phyloP scores from a whole-genome alignment of 2,329 filamentous ascomycete genomes.

The Xylariales sp. region DNA sequence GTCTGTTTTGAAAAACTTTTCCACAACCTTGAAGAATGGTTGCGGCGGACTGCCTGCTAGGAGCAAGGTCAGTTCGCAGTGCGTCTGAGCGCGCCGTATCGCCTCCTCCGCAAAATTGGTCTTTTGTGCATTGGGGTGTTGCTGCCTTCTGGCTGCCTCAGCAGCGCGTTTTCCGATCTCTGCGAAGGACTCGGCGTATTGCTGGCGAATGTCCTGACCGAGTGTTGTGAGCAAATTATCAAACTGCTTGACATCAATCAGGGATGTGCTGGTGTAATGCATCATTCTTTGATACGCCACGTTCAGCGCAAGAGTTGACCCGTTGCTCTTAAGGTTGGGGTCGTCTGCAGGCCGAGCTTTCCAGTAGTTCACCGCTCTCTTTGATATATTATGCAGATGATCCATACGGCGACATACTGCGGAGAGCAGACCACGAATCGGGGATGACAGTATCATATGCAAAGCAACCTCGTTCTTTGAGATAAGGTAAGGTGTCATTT shows the following conservation, averaged over 20 bases:
- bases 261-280: slow-evolving; percentile 41
- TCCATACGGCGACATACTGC: slow-evolving; percentile 62
- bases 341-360: slow-evolving; percentile 31
- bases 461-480: slow-evolving; percentile 53
- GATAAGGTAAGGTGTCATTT: slow-evolving; percentile 48
- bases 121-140: slow-evolving; percentile 22
- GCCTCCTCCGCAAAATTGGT: slow-evolving; percentile 30
- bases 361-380: slow-evolving; percentile 46
- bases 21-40: slow-evolving; percentile 53
- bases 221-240: slow-evolving; percentile 55
- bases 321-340: slow-evolving; percentile 34
- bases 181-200: slow-evolving; percentile 43
- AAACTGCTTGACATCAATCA: slow-evolving; percentile 57
- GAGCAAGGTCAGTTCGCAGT: slow-evolving; percentile 49
- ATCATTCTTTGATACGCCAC: slow-evolving; percentile 53
- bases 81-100: slow-evolving; percentile 40
- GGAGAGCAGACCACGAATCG: slow-evolving; percentile 67
- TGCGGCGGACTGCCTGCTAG: slow-evolving; percentile 41
- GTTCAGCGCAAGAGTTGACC: slow-evolving; percentile 49
- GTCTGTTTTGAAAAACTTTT: slow-evolving; percentile 58
- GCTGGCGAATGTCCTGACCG: slow-evolving; percentile 43
- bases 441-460: slow-evolving; percentile 67
- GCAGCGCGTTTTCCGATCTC: slow-evolving; percentile 40
- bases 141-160: slow-evolving; percentile 36
- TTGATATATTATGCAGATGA: slow-evolving; percentile 48